Evolutionary conservation across 2,329 filamentous ascomycete species (phyloP), one percentile per base, ranked within the genome.

Genomic region (Penicillium sclerotiorum): DNA sequence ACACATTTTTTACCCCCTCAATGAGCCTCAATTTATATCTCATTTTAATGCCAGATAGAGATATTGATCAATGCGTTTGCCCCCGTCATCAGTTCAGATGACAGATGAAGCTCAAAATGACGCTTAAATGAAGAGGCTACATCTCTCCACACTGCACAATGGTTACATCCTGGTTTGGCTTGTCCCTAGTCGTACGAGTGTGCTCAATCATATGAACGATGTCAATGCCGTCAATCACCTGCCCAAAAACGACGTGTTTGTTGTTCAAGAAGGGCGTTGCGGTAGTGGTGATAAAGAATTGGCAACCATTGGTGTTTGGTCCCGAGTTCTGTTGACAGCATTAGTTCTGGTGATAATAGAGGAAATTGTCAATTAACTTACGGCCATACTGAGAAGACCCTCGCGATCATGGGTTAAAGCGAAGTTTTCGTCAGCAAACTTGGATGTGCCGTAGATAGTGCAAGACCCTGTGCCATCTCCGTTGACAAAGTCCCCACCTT

Each of bases 271-370:
- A 95, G 1, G 90, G 90, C 0, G 93, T 94, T 5, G 88, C 80
- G 2, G 88, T 88, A 0, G 89, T 94, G 2, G 92, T 96, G 76
- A 97, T 93, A 80, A 99, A 99, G 79, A 99, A 99, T 68, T 97
- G 94, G 52, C 85, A 91, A 30, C 94, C 94, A 71, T 97, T 97
- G 58, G 89, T 93, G 73, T 96, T 88, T 46, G 89, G 88, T 1
- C 93, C 93, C 22, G 89, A 88, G 69, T 96, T 96, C 87, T 94
- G 22, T 1, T 42, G 22, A 25, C 11, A 30, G 4, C n/a, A 15
- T 42, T 37, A 37, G 27, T 25, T 25, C 37, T 21, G 25, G 11
- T n/a, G n/a, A n/a, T n/a, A n/a, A n/a, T n/a, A n/a, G n/a, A n/a
- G n/a, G 28, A 32, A n/a, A n/a, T 17, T 22, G 28, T 15, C 17